Evolutionary conservation across 2,329 filamentous ascomycete genomes (phyloP), one percentile per base, ranked within the genome.

Genomic region (Westerdykella aurantiaca): DNA sequence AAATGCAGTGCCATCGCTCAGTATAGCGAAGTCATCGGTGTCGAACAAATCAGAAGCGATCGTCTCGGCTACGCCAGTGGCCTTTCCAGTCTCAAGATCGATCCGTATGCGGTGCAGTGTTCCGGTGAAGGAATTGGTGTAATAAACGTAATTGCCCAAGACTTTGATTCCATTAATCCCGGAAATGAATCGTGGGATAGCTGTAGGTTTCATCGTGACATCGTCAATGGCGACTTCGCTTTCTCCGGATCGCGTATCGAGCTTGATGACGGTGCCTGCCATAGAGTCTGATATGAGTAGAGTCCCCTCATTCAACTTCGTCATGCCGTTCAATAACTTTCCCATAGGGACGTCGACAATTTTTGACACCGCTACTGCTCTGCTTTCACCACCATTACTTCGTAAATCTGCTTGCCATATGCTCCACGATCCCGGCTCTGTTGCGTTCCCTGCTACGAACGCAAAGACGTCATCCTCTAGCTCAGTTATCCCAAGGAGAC

Each of bases 401-500:
- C 29, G 38, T n/a, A 60, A 16, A 29, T 57, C 52, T 18, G 60
- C 39, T 3, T 29, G 52, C 54, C 56, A 60, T 25, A 61, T 38
- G 11, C 40, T 47, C 22, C 34, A 52, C 43, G 12, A 48, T 40
- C 2, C 37, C 25, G 18, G 42, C 44, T 6, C 37, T 34, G 1
- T 42, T 21, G 5, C 43, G 16, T 45, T 52, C 2, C 56, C 56
- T 6, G 55, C 49, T 11, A 60, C 47, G 6, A 69, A 59, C 10
- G 65, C 65, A 42, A 61, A 69, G 16, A 64, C 49, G 25, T 70
- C 60, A 2, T 51, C 43, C 6, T 49, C 35, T 3, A 62, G 46
- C 48, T 71, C 64, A 5, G 64, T 61, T n/a, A 72, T 68, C 1
- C 68, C 68, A 2, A 64, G 47, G 10, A 69, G 41, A 13, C 57